Conservation (phyloP, 2,329 filamentous ascomycete species). For the Aspergillus vadensis region DNA sequence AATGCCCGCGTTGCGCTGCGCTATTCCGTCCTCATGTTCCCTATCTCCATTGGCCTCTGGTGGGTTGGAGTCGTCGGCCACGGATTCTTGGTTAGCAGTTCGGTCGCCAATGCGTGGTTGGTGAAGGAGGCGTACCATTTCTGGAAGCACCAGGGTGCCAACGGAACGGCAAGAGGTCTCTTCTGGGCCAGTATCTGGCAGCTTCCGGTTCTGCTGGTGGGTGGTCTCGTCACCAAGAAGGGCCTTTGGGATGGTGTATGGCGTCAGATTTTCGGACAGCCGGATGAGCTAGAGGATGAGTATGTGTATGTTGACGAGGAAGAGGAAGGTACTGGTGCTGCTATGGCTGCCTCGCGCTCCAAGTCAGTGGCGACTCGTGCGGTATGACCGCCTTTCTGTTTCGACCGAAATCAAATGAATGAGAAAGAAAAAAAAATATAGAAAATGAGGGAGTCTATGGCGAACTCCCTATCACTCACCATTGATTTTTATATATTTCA, state of each 20-base stretch:
- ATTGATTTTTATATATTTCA: background rate
- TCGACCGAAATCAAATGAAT: background rate
- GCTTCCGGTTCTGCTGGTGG: constrained; percentile 81
- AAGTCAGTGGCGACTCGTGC: background rate
- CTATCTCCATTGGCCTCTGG: constrained; percentile 79
- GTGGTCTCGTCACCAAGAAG: constrained; percentile 91
- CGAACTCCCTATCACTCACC: too few relatives aligned
- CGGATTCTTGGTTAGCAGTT: constrained; percentile 78
- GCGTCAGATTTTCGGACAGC: constrained; percentile 64
- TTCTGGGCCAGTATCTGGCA: constrained; percentile 99
- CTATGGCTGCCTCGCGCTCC: background rate
- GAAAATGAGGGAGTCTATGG: background rate
- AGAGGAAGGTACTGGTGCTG: constrained; percentile 23
- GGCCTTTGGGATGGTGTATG: constrained; percentile 86
- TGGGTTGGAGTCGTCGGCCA: constrained; percentile 80
- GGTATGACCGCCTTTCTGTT: background rate
- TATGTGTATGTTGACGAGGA: constrained; percentile 62
- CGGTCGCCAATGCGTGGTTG: constrained; percentile 84
- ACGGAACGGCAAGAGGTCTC: constrained; percentile 76
- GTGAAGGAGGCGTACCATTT: constrained; percentile 76
- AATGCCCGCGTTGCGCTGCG: constrained; percentile 86
- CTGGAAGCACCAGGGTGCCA: constrained; percentile 74
- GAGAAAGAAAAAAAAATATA: background rate
- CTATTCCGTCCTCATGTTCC: constrained; percentile 83
- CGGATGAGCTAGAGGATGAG: constrained; percentile 58